Base-by-base conservation (phyloP, 805 yeast species). In the Kregervanrija pseudodelftensis region DNA sequence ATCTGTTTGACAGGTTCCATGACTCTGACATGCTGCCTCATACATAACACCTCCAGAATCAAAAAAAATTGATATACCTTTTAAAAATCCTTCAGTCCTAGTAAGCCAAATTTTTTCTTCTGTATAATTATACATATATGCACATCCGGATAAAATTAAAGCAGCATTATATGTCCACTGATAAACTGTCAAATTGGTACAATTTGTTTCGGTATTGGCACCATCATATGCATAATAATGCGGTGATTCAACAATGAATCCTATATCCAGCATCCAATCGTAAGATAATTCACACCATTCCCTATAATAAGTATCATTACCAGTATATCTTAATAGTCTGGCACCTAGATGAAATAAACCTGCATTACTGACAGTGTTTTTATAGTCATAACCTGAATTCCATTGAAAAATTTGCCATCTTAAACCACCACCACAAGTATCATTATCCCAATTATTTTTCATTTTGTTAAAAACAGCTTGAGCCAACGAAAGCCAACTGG, bases 391-490 rank as follows among this genome's bases (percentile, higher is more conserved):
- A 49, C 98, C 99, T 7, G 87, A 74, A 62, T 91, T 91, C 95
- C 96, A 90, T 46, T 82, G 74, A 68, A 82, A 91, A 57, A 91
- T 91, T 69, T 91, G 98, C 98, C 98, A 91, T 65, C 97, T 74
- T 49, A 91, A 67, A 1, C 99, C 98, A 47, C 99, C 98, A 37
- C 72, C 76, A 67, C 99, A 91, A 44, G 69, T 57, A 3, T 55
- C 60, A 8, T 61, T 53, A 63, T 90, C 96, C 99, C 98, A 91
- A 63, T 97, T 77, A 30, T 72, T 66, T 35, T 85, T 80, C 95
- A 91, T 90, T 33, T 95, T 83, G 62, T 90, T 87, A 68, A 83
- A 91, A 12, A 87, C 85, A 3, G 95, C 95, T 66, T 88, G 95
- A 0, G 95, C 85, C 58, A 90, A 68, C 43, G 79, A 74, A 31